Evolutionary conservation across 164 flowering plant species (phyloP).

Genomic region (Tetracentron sinense): DNA sequence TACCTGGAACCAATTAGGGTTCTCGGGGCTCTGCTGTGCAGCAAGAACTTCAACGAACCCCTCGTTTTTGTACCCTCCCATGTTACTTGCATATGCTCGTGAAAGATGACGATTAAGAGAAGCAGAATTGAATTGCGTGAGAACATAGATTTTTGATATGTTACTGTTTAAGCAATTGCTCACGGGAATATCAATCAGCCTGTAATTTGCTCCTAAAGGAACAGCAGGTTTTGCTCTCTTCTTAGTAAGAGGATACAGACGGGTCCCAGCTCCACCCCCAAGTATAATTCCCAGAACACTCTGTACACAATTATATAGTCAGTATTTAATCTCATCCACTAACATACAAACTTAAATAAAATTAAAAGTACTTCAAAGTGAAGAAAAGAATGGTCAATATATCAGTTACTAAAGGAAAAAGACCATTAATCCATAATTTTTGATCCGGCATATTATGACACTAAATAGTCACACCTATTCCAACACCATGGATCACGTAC

Average conservation of each 20-base stretch:
- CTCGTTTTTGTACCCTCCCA: constrained; percentile 84
- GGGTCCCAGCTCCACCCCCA: constrained; percentile 91
- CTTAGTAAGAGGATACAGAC: constrained; percentile 85
- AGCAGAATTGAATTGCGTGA: constrained; percentile 89
- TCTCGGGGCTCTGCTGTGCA: constrained; percentile 94
- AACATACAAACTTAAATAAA: neutral
- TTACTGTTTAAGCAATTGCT: constrained; percentile 94
- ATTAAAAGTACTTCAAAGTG: too few relatives aligned
- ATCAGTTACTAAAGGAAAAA: too few relatives aligned
- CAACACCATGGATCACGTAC: too few relatives aligned
- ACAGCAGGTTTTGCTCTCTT: constrained; percentile 92
- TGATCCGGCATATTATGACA: too few relatives aligned
- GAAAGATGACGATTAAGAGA: constrained; percentile 91
- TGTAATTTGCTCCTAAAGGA: constrained; percentile 84
- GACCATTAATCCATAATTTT: too few relatives aligned
- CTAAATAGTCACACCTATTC: too few relatives aligned
- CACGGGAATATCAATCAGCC: constrained; percentile 85
- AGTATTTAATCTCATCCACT: neutral
- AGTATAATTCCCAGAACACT: constrained; percentile 89
- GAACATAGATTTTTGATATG: constrained; percentile 77
- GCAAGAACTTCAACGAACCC: constrained; percentile 97
- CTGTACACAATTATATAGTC: constrained; percentile 25
- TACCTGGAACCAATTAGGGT: constrained; percentile 96
- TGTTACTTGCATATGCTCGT: constrained; percentile 73
- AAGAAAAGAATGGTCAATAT: too few relatives aligned